phyloP scores from a whole-genome alignment of 805 yeast genomes.

The Saccharomycopsis microspora region DNA sequence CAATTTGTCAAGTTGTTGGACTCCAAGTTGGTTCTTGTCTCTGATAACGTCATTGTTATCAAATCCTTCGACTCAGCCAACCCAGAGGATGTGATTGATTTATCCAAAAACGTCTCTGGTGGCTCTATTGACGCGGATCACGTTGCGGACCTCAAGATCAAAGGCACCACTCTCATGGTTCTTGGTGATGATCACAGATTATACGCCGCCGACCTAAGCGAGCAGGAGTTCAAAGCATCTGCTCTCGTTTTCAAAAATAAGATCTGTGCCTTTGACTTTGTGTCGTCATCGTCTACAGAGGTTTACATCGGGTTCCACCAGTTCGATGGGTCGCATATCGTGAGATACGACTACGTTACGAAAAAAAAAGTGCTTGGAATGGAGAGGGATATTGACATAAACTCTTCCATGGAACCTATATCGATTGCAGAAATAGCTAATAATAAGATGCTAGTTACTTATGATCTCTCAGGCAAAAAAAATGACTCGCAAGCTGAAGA shows the following conservation, averaged over 20 bases:
- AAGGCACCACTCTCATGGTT: neutral
- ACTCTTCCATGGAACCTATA: neutral
- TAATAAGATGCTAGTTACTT: slow-evolving; percentile 1
- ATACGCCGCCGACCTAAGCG: neutral
- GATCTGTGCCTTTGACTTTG: neutral
- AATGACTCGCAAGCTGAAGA: neutral
- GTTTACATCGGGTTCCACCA: neutral
- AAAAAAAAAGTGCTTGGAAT: neutral
- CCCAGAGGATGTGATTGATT: neutral
- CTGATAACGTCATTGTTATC: neutral
- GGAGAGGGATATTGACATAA: neutral
- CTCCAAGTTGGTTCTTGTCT: neutral
- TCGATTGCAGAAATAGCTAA: neutral
- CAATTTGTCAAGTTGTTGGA: slow-evolving; percentile 5
- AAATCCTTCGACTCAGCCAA: neutral
- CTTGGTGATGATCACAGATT: neutral
- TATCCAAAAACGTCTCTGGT: neutral
- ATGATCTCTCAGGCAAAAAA: slow-evolving; percentile 6
- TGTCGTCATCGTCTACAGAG: neutral
- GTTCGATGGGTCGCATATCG: neutral
- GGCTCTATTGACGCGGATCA: neutral
- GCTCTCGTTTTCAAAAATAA: neutral
- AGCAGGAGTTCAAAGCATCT: neutral
- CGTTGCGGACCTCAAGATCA: neutral
- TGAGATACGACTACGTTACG: neutral